Percentiles rank a stretch among this genome's conserved stretches.
phyloP scores from a whole-genome alignment of 1,139 yeast species.

The Kodamaea fungicola region DNA sequence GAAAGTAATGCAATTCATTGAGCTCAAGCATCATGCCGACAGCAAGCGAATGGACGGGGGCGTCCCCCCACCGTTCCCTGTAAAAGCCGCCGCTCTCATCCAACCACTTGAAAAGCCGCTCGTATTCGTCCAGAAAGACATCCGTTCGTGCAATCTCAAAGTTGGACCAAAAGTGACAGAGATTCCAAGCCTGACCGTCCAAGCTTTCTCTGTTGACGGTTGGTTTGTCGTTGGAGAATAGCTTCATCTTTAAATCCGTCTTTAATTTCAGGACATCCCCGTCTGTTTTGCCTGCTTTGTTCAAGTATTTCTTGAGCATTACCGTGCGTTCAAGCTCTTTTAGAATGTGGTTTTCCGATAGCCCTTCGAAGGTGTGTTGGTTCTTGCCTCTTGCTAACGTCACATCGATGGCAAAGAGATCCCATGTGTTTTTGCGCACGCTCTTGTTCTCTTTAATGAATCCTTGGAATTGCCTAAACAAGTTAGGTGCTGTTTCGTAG shows the following conservation, averaged over 20 bases:
- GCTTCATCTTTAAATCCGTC: slow-evolving; percentile 10
- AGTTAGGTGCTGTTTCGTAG: slow-evolving; percentile 73
- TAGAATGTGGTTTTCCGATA: slow-evolving; percentile 19
- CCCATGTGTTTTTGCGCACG: slow-evolving; percentile 57
- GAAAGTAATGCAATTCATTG: slow-evolving; percentile 75
- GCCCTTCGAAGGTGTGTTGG: slow-evolving; percentile 20
- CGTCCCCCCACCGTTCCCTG: slow-evolving; percentile 94
- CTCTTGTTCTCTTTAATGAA: slow-evolving; percentile 49
- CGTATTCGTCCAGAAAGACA: slow-evolving; percentile 40
- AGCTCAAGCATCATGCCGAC: slow-evolving; percentile 67
- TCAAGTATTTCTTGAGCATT: slow-evolving; percentile 22
- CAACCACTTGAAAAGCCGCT: slow-evolving; percentile 59
- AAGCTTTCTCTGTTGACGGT: slow-evolving; percentile 47
- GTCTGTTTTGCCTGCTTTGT: slow-evolving; percentile 12
- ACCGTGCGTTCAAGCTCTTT: slow-evolving; percentile 28
- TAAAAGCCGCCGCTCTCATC: slow-evolving; percentile 79
- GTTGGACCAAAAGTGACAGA: slow-evolving; percentile 92
- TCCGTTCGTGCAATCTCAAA: slow-evolving; percentile 85
- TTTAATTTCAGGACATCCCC: slow-evolving; percentile 12
- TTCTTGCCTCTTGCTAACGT: slow-evolving; percentile 22
- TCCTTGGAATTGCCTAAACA: slow-evolving; percentile 67
- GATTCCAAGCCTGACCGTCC: slow-evolving; percentile 66
- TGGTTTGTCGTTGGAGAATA: slow-evolving; percentile 31
- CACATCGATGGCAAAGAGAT: slow-evolving; percentile 42
- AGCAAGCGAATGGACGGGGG: slow-evolving; percentile 86